Percentiles rank a stretch among this genome's conserved stretches.
These are phyloP conservation scores for Corniculantispora saksenae DNA, from an alignment of 2,329 filamentous ascomycete species.

Conservation along the genomic window DNA sequence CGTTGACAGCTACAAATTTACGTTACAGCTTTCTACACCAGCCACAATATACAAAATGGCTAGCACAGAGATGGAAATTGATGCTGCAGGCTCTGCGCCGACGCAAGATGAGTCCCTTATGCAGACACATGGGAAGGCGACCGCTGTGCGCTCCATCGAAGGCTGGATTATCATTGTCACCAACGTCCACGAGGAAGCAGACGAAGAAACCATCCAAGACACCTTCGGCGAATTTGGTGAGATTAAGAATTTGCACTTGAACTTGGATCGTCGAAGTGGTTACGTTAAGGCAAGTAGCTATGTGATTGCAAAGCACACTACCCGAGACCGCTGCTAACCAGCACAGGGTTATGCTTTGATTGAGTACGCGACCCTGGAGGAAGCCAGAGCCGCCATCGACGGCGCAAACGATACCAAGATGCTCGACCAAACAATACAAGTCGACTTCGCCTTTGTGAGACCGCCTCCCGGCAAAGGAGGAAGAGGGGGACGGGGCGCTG, in stretches of 20 bases:
- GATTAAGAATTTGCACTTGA: constrained; percentile 84
- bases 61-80: constrained; percentile 62
- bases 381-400: constrained; percentile 80
- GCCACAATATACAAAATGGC: constrained; percentile 44
- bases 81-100: constrained; percentile 42
- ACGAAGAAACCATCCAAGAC: constrained; percentile 80
- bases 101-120: constrained; percentile 61
- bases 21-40: neutral
- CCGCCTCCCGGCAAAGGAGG: constrained; percentile 63
- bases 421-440: constrained; percentile 76
- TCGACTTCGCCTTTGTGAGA: constrained; percentile 84
- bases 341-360: constrained; percentile 78
- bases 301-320: neutral
- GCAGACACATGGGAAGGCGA: constrained; percentile 72
- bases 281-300: constrained; percentile 73
- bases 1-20: neutral
- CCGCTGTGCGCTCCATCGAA: constrained; percentile 82
- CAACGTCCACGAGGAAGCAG: constrained; percentile 85
- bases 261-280: constrained; percentile 77
- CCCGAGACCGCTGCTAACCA: neutral
- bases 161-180: constrained; percentile 88
- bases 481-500: constrained; percentile 40
- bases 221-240: constrained; percentile 82
- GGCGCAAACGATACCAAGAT: constrained; percentile 76
- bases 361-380: constrained; percentile 77